phyloP scores from a whole-genome alignment of 495 filamentous ascomycete genomes.

The Aspergillus diversus region DNA sequence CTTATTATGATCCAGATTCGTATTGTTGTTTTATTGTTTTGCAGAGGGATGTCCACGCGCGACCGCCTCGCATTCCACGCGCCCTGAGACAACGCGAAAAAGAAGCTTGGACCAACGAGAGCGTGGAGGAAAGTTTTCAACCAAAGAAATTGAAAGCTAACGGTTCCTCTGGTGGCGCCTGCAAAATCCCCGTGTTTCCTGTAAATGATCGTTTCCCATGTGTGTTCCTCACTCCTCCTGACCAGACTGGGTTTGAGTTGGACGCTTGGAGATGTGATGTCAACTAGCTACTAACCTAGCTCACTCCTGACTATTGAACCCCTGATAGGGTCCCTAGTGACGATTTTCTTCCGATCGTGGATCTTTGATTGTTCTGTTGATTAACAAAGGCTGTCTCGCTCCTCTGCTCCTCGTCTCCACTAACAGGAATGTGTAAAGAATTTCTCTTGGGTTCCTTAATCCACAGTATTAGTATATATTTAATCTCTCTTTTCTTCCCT shows the following conservation, averaged over 20 bases:
- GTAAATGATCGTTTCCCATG: constrained; percentile 6
- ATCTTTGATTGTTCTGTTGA: too few relatives aligned
- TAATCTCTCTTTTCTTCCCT: too few relatives aligned
- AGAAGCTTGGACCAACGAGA: constrained; percentile 23
- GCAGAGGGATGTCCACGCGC: constrained; percentile 14
- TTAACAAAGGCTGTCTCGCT: too few relatives aligned
- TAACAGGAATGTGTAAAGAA: too few relatives aligned
- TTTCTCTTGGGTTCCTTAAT: too few relatives aligned
- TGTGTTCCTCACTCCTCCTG: not conserved
- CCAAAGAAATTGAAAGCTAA: constrained; percentile 14
- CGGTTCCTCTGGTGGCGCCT: not conserved
- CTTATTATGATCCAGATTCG: not conserved
- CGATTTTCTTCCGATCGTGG: too few relatives aligned
- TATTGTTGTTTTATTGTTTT: constrained; percentile 15
- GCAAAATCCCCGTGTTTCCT: constrained; percentile 5
- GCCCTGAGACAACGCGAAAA: constrained; percentile 24
- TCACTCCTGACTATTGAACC: too few relatives aligned
- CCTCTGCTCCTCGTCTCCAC: too few relatives aligned
- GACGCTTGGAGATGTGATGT: not conserved
- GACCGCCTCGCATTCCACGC: constrained; percentile 31
- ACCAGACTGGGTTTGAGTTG: not conserved
- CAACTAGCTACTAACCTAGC: not conserved
- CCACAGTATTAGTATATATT: too few relatives aligned
- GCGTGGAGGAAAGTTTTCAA: constrained; percentile 16
- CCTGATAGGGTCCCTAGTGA: too few relatives aligned